Percentiles rank a stretch among this genome's conserved stretches.
phyloP scores from a whole-genome alignment of 1,139 yeast genomes.

The Casaregolazyma suthepensis region DNA sequence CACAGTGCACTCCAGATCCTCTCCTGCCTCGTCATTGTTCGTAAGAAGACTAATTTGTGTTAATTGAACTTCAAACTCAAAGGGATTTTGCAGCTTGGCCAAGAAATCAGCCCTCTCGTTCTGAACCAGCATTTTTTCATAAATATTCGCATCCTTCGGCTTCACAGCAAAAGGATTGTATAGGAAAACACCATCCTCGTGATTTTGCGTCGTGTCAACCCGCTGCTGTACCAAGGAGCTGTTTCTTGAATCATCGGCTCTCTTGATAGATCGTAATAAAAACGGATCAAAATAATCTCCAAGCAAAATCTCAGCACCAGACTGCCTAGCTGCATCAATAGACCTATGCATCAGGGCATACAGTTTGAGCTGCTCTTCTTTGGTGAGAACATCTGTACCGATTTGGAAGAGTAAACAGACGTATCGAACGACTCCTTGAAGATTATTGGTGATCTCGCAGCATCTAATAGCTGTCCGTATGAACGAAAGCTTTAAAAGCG shows the following conservation, averaged over 20 bases:
- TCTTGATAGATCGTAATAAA: slow-evolving; percentile 47
- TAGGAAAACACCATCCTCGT: slow-evolving; percentile 27
- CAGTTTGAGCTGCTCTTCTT: slow-evolving; percentile 42
- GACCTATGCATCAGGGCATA: slow-evolving; percentile 28
- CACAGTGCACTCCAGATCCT: slow-evolving; percentile 18
- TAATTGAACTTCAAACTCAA: slow-evolving; percentile 64
- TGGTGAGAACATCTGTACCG: slow-evolving; percentile 44
- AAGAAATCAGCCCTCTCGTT: slow-evolving; percentile 33
- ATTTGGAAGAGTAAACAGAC: slow-evolving; percentile 51
- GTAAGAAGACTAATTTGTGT: slow-evolving; percentile 39
- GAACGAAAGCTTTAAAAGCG: slow-evolving; percentile 50
- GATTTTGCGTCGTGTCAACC: slow-evolving; percentile 1
- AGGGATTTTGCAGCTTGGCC: slow-evolving; percentile 71
- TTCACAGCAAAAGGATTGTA: slow-evolving; percentile 38
- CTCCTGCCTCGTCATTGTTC: slow-evolving; percentile 17
- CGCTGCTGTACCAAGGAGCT: slow-evolving; percentile 3
- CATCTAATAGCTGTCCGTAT: slow-evolving; percentile 50
- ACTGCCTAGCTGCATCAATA: slow-evolving; percentile 25
- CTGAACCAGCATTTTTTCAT: slow-evolving; percentile 20
- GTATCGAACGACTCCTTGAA: slow-evolving; percentile 41
- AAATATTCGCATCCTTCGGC: slow-evolving; percentile 6
- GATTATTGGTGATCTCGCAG: slow-evolving; percentile 47
- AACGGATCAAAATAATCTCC: slow-evolving; percentile 66
- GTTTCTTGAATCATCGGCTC: slow-evolving; percentile 19
- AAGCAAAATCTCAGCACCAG: slow-evolving; percentile 27